Percentiles rank a stretch among this genome's conserved stretches.
phyloP scores from a whole-genome alignment of 1,284 basidiomycete species.

The Cystobasidiaceae sp. region DNA sequence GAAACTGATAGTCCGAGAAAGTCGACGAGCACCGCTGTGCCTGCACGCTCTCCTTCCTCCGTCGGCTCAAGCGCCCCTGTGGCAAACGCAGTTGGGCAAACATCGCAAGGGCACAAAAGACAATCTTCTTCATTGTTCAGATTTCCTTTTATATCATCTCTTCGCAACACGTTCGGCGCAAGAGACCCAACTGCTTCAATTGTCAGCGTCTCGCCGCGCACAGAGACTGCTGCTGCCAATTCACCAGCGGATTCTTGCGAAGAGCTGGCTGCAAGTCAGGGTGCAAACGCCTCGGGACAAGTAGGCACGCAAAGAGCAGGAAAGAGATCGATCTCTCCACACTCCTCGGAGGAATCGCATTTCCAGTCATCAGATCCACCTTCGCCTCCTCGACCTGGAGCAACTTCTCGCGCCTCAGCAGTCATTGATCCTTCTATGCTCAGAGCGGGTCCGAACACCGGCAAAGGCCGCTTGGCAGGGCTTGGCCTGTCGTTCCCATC shows the following conservation, averaged over 20 bases:
- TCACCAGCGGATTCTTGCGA: background rate
- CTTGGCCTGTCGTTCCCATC: conserved; percentile 12
- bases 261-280: background rate
- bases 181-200: background rate
- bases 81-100: too few species aligned
- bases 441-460: conserved; percentile 13
- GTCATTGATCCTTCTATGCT: conserved; percentile 17
- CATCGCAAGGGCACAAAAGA: conserved; percentile 25
- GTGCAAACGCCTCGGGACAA: background rate
- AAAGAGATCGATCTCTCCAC: conserved; percentile 11
- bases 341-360: conserved; percentile 26
- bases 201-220: background rate
- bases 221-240: background rate
- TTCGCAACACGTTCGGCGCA: conserved; percentile 6
- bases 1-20: conserved; percentile 7
- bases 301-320: background rate
- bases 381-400: conserved; percentile 19
- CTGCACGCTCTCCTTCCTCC: background rate
- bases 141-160: conserved; percentile 27
- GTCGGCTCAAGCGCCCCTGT: too few species aligned
- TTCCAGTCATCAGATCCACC: conserved; percentile 10
- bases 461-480: conserved; percentile 22
- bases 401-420: conserved; percentile 6
- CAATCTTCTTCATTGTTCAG: conserved; percentile 24
- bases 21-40: background rate